Evolutionary conservation across 1,139 yeast species (phyloP).

Genomic region (Saccharomycopsis hybrid): DNA sequence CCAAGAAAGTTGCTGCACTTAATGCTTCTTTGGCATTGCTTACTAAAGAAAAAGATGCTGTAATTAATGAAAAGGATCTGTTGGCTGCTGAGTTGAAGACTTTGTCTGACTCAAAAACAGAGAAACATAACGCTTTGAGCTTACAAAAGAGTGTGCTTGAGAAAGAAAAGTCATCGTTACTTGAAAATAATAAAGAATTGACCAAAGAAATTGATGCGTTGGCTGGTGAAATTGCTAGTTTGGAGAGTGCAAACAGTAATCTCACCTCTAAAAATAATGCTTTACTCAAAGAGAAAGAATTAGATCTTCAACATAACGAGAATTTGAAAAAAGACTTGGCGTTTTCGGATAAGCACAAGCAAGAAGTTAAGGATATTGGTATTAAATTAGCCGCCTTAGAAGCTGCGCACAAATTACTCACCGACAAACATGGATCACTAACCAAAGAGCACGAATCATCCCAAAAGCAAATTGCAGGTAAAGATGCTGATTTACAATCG

Average conservation of each 20-base stretch:
- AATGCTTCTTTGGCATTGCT: neutral
- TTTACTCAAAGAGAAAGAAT: neutral
- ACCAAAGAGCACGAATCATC: neutral
- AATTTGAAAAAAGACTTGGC: no score
- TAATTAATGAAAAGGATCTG: neutral
- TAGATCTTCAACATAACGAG: no score
- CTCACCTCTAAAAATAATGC: neutral
- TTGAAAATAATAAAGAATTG: neutral
- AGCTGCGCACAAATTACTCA: constrained; percentile 1
- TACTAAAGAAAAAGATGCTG: neutral
- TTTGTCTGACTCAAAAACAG: neutral
- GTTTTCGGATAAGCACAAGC: no score
- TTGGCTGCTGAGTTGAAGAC: neutral
- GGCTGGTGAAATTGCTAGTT: neutral
- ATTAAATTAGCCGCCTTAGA: constrained; percentile 8
- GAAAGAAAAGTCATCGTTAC: neutral
- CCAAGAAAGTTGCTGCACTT: neutral
- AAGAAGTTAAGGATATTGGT: neutral
- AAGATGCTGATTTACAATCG: neutral
- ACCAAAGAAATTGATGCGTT: neutral
- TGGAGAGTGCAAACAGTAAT: neutral
- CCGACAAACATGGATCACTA: neutral
- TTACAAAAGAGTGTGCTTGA: neutral
- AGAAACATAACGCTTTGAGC: no score
- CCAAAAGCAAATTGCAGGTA: neutral